Base-by-base conservation (phyloP, 2,329 filamentous ascomycete species). In the Colletotrichum cereale region DNA sequence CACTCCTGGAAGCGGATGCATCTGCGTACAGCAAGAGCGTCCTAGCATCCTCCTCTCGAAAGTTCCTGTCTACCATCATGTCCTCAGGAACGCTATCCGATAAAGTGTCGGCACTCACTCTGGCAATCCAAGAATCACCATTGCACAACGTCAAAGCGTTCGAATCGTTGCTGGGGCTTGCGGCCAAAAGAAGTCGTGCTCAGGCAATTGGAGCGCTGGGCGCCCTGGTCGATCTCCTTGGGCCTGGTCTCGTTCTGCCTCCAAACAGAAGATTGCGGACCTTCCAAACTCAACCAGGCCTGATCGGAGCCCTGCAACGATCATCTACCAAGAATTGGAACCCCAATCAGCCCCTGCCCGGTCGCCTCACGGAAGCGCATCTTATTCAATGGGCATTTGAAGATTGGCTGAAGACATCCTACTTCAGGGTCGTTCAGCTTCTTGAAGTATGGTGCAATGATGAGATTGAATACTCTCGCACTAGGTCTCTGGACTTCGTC, bases 1-100 rank as follows among this genome's bases (percentile, higher is more conserved):
- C 87, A 12, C 86, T 98, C 8, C 84, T 98, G 26, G 91, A 97
- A 65, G 86, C 90, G 34, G 96, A 99, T 79, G 92, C 92, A 73
- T 86, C 89, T 50, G 86, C 89, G 57, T 99, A 98, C 82, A 87
- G 87, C 66, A 89, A 90, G 34, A 91, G 94, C 75, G 85, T 93
- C 67, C 90, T 93, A 8, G 90, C 93, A 62, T 94, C 94, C 34
- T 96, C 96, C 2, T 96, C 95, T 50, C 93, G 97, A 82, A 97
- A 95, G 80, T 99, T 99, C 85, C 91, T 98, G 86, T 94, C 95
- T 1, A 97, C 95, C 24, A 98, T 99, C 80, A 98, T 98, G 93
- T 86, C 94, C 12, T 97, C 95, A 2, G 96, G 96, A 86, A 99
- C 97, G 12, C 89, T 98, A 76, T 97, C 95, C 67, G 96, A 99